These are phyloP conservation scores for Globisporangium acanthophoron DNA, from an alignment of 352 stramenopile species.

Conservation along the genomic window DNA sequence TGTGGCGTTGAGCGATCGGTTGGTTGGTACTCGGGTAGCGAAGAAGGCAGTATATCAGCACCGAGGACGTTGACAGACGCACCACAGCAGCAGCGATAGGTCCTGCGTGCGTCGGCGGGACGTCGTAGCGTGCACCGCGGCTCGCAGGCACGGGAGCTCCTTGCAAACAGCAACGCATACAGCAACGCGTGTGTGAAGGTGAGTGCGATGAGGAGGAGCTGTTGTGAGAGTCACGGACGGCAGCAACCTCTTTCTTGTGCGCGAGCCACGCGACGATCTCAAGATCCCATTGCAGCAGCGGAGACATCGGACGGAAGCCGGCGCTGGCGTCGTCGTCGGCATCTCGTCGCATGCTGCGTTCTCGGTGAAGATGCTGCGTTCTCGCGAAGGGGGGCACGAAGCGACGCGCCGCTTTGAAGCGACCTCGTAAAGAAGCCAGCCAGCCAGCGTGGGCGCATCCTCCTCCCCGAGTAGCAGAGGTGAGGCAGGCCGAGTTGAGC, in stretches of 20 bases:
- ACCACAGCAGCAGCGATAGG: conserved; percentile 65
- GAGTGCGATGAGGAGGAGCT: not conserved
- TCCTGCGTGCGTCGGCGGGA: conserved; percentile 54
- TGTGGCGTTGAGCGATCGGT: not conserved
- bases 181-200: not conserved
- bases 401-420: not conserved
- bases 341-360: not conserved
- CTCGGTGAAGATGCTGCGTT: not conserved
- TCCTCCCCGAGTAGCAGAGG: not conserved
- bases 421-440: not conserved
- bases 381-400: not conserved
- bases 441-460: not conserved
- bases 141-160: conserved; percentile 26
- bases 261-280: conserved; percentile 29
- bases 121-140: conserved; percentile 40
- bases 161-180: not conserved
- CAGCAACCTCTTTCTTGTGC: conserved; percentile 29
- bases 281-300: conserved; percentile 57
- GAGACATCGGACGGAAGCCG: conserved; percentile 20
- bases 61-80: not conserved
- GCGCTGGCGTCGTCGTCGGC: not conserved
- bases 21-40: not conserved
- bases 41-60: not conserved
- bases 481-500: not conserved
- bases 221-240: not conserved